These are phyloP conservation scores for Trichoderma sp. DNA, from an alignment of 2,329 filamentous ascomycete species.

Conservation along the genomic window DNA sequence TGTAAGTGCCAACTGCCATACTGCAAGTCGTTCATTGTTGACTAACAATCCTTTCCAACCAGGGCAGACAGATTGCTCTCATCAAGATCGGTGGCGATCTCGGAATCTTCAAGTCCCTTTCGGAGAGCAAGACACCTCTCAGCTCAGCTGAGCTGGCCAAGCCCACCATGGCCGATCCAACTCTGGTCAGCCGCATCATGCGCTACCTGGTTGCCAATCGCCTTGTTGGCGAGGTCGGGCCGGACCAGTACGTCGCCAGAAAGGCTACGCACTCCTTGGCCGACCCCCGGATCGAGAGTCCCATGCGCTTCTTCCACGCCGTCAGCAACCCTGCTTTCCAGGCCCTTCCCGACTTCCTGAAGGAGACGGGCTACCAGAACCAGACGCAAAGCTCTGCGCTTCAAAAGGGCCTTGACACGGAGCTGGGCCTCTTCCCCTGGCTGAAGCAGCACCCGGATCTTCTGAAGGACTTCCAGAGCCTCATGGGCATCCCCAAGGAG, in stretches of 20 bases:
- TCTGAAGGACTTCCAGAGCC: constrained; percentile 18
- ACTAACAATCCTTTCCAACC: neutral
- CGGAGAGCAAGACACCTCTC: constrained; percentile 29
- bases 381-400: constrained; percentile 18
- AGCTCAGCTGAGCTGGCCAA: constrained; percentile 31
- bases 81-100: constrained; percentile 30
- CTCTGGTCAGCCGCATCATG: constrained; percentile 38
- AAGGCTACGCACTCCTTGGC: constrained; percentile 37
- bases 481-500: constrained; percentile 13
- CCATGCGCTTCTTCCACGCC: constrained; percentile 35
- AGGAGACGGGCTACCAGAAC: constrained; percentile 27
- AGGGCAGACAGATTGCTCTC: constrained; percentile 6
- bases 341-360: constrained; percentile 38
- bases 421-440: constrained; percentile 4
- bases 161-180: constrained; percentile 34
- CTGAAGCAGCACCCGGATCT: constrained; percentile 11
- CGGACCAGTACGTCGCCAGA: constrained; percentile 38
- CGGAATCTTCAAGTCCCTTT: constrained; percentile 31
- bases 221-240: constrained; percentile 36
- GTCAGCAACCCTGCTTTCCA: constrained; percentile 34
- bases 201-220: constrained; percentile 40
- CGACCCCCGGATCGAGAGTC: constrained; percentile 35
- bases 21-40: neutral
- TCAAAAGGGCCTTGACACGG: constrained; percentile 15
- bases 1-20: neutral